Evolutionary conservation across 352 stramenopile genomes (phyloP), one percentile per base, ranked within the genome.

Genomic region (Phytophthora sansomeana): DNA sequence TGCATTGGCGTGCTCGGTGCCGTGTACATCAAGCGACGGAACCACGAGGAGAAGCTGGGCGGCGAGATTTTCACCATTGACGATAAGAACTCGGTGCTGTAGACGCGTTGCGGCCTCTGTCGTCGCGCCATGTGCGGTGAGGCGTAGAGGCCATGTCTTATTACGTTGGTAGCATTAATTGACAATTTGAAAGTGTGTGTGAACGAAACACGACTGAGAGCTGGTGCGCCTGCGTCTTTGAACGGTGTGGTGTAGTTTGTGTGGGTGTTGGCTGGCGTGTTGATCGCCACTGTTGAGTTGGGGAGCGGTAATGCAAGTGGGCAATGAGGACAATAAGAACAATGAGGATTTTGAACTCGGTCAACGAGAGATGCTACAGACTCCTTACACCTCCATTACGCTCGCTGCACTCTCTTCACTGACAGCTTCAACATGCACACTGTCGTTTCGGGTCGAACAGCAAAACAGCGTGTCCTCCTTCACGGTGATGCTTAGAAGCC

Each of bases 61-160:
- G 69, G 77, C 30, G 83, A 86, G 55, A 92, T 92, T 63, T 92
- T 92, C 69, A 92, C 83, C 32, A 80, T 92, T 59, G 69, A 77
- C 38, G 83, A 92, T 70, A 88, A 90, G 73, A 87, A 87, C 68
- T 92, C 83, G 42, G 83, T 83, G 28, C 73, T 92, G 72, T 92
- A 82, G 83, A 43, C 57, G 42, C 55, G 21, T 49, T 42, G 33
- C 36, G 66, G 56, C 33, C 44, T 49, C n/a, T n/a, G n/a, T n/a
- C n/a, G n/a, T n/a, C n/a, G n/a, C n/a, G n/a, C n/a, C n/a, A n/a
- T n/a, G n/a, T n/a, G n/a, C n/a, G n/a, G n/a, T n/a, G n/a, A n/a
- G n/a, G 38, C 29, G 35, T 43, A 51, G 41, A 62, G 60, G 33
- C 43, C 49, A 67, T 69, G 63, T 83, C 59, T 70, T 74, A 75